Percentiles rank a stretch among this genome's conserved stretches.
phyloP scores from a whole-genome alignment of 2,329 filamentous ascomycete genomes.

The Stachybotrys echinatus region DNA sequence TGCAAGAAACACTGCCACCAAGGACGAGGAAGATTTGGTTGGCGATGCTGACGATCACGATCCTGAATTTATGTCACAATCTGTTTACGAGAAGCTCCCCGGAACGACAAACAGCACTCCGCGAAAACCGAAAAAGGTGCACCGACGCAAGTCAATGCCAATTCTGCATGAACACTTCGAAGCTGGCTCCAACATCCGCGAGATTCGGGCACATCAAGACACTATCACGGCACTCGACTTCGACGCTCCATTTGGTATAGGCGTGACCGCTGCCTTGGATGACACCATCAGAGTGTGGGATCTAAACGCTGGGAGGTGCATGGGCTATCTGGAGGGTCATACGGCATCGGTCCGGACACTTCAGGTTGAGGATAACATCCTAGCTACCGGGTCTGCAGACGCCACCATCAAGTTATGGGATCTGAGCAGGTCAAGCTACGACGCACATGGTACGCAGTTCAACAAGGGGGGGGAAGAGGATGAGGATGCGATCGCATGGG shows the following conservation, averaged over 20 bases:
- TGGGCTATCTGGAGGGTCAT: conserved; percentile 88
- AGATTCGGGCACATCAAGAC: conserved; percentile 85
- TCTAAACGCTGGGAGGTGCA: conserved; percentile 85
- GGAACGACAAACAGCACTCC: conserved; percentile 43
- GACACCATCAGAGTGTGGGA: conserved; percentile 97
- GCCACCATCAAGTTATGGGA: conserved; percentile 95
- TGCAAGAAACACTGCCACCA: conserved; percentile 44
- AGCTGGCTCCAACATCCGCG: conserved; percentile 80
- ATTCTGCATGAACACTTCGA: conserved; percentile 94
- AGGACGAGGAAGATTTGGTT: conserved; percentile 48
- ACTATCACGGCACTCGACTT: conserved; percentile 89
- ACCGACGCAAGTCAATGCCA: conserved; percentile 79
- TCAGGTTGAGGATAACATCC: conserved; percentile 92
- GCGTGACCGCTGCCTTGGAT: conserved; percentile 88
- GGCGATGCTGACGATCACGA: conserved; percentile 44
- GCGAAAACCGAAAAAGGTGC: conserved; percentile 45
- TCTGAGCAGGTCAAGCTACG: conserved; percentile 80
- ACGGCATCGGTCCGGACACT: conserved; percentile 88
- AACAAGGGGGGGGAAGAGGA: conserved; percentile 55
- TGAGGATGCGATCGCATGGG: conserved; percentile 66
- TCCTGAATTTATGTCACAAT: conserved; percentile 87
- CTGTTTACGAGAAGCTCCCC: conserved; percentile 90
- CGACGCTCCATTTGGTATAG: conserved; percentile 91
- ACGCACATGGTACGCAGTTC: conserved; percentile 59
- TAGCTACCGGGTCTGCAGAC: conserved; percentile 91